These are phyloP conservation scores for Davidsoniella virescens DNA, from an alignment of 2,329 filamentous ascomycete species.

Conservation along the genomic window DNA sequence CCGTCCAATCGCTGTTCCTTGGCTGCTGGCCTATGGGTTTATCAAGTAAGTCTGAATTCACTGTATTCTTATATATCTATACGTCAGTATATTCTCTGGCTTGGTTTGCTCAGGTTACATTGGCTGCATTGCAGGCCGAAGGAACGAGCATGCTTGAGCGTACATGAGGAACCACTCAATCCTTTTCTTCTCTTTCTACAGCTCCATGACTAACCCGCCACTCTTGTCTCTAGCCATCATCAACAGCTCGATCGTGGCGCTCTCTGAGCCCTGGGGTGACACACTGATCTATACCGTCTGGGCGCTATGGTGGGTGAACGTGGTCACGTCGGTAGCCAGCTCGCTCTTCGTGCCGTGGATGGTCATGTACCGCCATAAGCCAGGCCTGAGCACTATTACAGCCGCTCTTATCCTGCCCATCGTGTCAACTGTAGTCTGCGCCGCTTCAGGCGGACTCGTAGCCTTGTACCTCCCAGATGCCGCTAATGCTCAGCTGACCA, in stretches of 20 bases:
- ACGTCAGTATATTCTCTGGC: neutral
- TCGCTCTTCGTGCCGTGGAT: slow-evolving; percentile 41
- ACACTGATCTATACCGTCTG: slow-evolving; percentile 38
- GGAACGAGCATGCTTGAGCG: too few species aligned
- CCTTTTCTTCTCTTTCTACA: neutral
- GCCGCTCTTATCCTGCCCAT: slow-evolving; percentile 51
- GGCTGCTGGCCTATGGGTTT: slow-evolving; percentile 54
- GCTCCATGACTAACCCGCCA: neutral
- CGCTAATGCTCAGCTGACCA: slow-evolving; percentile 41
- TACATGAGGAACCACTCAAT: neutral
- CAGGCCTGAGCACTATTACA: slow-evolving; percentile 40
- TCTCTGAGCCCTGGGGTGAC: slow-evolving; percentile 44
- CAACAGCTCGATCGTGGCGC: slow-evolving; percentile 40
- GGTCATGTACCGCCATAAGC: slow-evolving; percentile 32
- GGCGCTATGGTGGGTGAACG: slow-evolving; percentile 43
- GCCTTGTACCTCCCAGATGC: slow-evolving; percentile 40
- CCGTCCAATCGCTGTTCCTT: slow-evolving; percentile 50
- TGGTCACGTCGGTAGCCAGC: slow-evolving; percentile 32
- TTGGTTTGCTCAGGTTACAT: neutral
- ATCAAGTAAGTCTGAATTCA: slow-evolving; percentile 19
- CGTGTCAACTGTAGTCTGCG: slow-evolving; percentile 49
- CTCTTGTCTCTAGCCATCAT: slow-evolving; percentile 34
- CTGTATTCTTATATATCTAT: neutral
- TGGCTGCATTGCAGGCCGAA: too few species aligned
- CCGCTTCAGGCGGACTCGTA: slow-evolving; percentile 47